A percentile compares a stretch with the other conserved stretches of the same genome.
These are phyloP conservation scores for Chaetomiaceae sp. DNA, from an alignment of 2,329 filamentous ascomycete genomes.

Conservation along the genomic window DNA sequence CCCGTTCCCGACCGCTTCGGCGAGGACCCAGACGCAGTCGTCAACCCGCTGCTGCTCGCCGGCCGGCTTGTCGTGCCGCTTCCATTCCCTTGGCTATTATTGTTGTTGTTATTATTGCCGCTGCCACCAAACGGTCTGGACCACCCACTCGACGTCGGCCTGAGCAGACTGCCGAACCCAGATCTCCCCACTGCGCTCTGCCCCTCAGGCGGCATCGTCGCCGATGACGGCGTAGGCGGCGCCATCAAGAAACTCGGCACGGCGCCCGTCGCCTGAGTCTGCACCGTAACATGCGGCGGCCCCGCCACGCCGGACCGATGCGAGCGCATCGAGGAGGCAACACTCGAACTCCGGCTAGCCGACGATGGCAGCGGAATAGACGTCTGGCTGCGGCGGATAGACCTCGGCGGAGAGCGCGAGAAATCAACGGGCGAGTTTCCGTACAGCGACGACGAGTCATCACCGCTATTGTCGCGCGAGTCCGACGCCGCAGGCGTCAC, in stretches of 20 bases:
- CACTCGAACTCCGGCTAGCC: constrained; percentile 50
- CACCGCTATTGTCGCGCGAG: constrained; percentile 44
- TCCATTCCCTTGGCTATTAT: background rate
- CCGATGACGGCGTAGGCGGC: constrained; percentile 27
- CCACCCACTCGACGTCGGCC: constrained; percentile 25
- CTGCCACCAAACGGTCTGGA: constrained; percentile 21
- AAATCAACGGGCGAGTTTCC: constrained; percentile 53
- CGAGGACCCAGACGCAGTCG: background rate
- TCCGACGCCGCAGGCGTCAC: too few relatives aligned
- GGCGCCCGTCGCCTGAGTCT: constrained; percentile 25
- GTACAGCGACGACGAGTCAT: constrained; percentile 54
- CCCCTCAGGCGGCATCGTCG: constrained; percentile 19
- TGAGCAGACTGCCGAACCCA: constrained; percentile 19
- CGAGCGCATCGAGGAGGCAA: constrained; percentile 43
- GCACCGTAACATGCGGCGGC: constrained; percentile 17
- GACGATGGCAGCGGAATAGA: constrained; percentile 43
- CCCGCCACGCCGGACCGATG: constrained; percentile 27
- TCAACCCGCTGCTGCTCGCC: constrained; percentile 17
- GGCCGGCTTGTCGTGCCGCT: constrained; percentile 12
- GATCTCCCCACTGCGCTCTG: constrained; percentile 13
- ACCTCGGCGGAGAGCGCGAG: constrained; percentile 55
- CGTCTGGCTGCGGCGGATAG: constrained; percentile 46
- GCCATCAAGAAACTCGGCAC: constrained; percentile 33
- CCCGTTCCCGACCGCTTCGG: background rate
- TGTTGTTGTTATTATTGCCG: background rate